Conservation (phyloP, 306 rosid species). For the Cucumis hystrix region DNA sequence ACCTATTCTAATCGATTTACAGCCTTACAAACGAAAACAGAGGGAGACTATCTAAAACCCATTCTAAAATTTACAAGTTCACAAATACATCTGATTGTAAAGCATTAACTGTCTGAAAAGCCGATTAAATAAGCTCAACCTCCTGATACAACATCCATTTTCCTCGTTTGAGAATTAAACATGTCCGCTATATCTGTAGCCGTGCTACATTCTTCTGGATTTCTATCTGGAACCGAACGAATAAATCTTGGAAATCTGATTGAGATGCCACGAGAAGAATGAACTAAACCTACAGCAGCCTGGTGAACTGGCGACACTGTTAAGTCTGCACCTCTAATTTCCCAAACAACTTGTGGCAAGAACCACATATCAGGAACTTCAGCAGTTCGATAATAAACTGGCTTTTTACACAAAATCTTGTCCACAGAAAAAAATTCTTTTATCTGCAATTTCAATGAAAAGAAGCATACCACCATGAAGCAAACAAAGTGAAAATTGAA, state of each 20-base stretch:
- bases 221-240: constrained; percentile 37
- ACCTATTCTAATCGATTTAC: not conserved
- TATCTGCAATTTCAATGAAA: constrained; percentile 45
- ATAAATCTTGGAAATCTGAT: constrained; percentile 75
- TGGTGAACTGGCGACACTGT: constrained; percentile 83
- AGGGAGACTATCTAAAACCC: not conserved
- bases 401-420: constrained; percentile 51
- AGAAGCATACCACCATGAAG: not conserved
- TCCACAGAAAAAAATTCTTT: constrained; percentile 56
- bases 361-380: constrained; percentile 79
- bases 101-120: not conserved
- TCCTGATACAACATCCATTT: constrained; percentile 52
- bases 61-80: not conserved
- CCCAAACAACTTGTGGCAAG: constrained; percentile 60
- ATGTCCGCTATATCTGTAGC: constrained; percentile 56
- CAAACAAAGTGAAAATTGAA: not conserved
- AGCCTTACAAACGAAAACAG: not conserved
- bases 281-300: constrained; percentile 74
- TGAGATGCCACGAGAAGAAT: constrained; percentile 81
- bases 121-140: constrained; percentile 8
- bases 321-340: constrained; percentile 80
- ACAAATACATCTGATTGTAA: not conserved
- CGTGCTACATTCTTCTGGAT: constrained; percentile 78
- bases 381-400: constrained; percentile 65
- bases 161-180: constrained; percentile 68